Evolutionary conservation across 2,329 filamentous ascomycete species (phyloP).

Genomic region (Colletotrichum lini): DNA sequence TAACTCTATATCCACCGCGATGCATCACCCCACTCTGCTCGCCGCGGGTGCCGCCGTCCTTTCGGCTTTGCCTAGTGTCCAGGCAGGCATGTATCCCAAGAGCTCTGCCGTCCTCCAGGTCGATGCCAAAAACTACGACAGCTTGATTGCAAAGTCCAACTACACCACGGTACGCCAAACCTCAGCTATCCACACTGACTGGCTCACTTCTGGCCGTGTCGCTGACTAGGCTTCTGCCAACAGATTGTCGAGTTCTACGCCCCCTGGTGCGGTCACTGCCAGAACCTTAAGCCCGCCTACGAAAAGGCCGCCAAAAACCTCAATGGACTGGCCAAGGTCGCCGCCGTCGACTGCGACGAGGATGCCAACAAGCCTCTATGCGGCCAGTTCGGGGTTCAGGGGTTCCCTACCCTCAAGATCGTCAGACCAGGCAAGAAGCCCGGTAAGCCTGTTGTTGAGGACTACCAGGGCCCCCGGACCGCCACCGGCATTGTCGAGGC

Average conservation of each 20-base stretch:
- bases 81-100: conserved; percentile 86
- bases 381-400: conserved; percentile 86
- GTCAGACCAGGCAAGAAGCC: conserved; percentile 87
- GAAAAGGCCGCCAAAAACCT: conserved; percentile 94
- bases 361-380: conserved; percentile 93
- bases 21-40: conserved; percentile 69
- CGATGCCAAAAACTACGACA: conserved; percentile 83
- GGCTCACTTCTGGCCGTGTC: neutral
- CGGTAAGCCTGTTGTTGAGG: conserved; percentile 83
- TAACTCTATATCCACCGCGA: conserved; percentile 50
- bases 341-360: conserved; percentile 94
- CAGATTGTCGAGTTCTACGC: conserved; percentile 90
- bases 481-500: conserved; percentile 92
- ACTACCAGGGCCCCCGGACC: conserved; percentile 87
- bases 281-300: conserved; percentile 95
- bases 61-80: conserved; percentile 74
- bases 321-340: conserved; percentile 93
- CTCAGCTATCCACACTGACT: neutral
- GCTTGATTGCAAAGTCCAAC: conserved; percentile 88
- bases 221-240: conserved; percentile 20
- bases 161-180: conserved; percentile 80
- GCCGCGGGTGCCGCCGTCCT: conserved; percentile 74
- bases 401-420: conserved; percentile 97
- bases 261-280: conserved; percentile 97
- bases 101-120: conserved; percentile 90